Base-by-base conservation (phyloP, 2,329 filamentous ascomycete species). In the Rasamsonia emersonii region DNA sequence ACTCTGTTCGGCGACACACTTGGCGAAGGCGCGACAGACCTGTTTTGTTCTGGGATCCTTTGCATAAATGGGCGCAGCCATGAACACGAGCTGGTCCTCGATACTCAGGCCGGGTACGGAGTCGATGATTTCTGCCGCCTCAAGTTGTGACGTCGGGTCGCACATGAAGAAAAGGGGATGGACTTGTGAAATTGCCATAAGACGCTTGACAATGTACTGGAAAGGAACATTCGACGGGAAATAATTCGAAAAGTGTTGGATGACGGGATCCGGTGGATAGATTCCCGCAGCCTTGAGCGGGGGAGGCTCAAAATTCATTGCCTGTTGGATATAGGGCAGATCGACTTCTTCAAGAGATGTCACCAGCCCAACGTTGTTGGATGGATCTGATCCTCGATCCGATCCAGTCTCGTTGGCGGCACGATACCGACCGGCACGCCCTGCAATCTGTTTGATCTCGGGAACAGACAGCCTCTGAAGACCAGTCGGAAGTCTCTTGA, bases 361-460 rank as follows among this genome's bases (percentile, higher is more conserved):
- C 17, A 95, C 86, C 11, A 77, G 65, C 1, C 91, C 89, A 4
- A 80, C 55, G 39, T 71, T 52, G 14, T 39, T 38, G 15, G 43
- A 43, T 9, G 50, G 43, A 4, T 42, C 38, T 19, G 29, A 28
- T 16, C 35, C 48, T 29, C 23, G 40, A 18, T 43, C 39, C 19
- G 27, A 35, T 23, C 45, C 37, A 17, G 70, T 68, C 49, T 82
- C 70, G 17, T 70, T 65, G 2, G 84, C 84, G 17, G 81, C 79
- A 35, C 79, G 78, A 58, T 79, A 98, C 27, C 91, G 79, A 17
- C 91, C 91, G 9, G 91, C 91, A 43, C 91, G 78, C 11, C 91
- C 91, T 30, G 79, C 91, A 49, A 98, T 98, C 53, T 98, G 91
- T 58, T 94, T 95, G 48, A 95, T 70, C 44, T 95, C 84, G 0